Evolutionary conservation across 2,329 filamentous ascomycete species (phyloP).

Genomic region (Capronia americana): DNA sequence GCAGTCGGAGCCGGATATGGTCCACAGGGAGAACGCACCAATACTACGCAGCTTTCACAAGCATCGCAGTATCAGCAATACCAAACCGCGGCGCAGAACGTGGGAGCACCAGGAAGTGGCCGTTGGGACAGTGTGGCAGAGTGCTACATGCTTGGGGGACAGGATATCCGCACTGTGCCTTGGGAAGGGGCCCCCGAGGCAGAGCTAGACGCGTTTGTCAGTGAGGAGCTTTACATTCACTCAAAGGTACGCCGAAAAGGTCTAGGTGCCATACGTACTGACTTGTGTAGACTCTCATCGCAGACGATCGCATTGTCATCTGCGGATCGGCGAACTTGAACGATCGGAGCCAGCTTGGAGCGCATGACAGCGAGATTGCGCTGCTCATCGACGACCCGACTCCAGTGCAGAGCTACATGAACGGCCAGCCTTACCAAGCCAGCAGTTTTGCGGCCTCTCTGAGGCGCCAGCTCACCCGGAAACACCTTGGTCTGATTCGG

Average conservation of each 20-base stretch:
- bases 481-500: constrained; percentile 82
- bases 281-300: constrained; percentile 67
- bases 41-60: constrained; percentile 28
- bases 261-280: constrained; percentile 22
- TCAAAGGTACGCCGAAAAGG: constrained; percentile 51
- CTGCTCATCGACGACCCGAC: constrained; percentile 88
- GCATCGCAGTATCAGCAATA: constrained; percentile 67
- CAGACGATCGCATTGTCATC: constrained; percentile 83
- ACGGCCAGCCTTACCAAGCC: constrained; percentile 76
- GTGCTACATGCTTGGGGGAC: constrained; percentile 82
- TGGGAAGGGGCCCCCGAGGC: constrained; percentile 62
- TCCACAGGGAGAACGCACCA: constrained; percentile 45
- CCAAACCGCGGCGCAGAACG: constrained; percentile 69
- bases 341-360: constrained; percentile 84
- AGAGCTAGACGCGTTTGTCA: constrained; percentile 68
- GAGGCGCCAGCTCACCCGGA: constrained; percentile 82
- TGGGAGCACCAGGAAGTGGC: constrained; percentile 55
- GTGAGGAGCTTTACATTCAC: constrained; percentile 68
- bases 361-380: constrained; percentile 88
- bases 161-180: constrained; percentile 69
- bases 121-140: constrained; percentile 78
- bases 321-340: constrained; percentile 92
- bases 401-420: constrained; percentile 74
- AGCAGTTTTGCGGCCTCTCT: constrained; percentile 83
- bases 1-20: constrained; percentile 57